Conservation (phyloP, 2,329 filamentous ascomycete genomes). For the Aspergillus fructus region DNA sequence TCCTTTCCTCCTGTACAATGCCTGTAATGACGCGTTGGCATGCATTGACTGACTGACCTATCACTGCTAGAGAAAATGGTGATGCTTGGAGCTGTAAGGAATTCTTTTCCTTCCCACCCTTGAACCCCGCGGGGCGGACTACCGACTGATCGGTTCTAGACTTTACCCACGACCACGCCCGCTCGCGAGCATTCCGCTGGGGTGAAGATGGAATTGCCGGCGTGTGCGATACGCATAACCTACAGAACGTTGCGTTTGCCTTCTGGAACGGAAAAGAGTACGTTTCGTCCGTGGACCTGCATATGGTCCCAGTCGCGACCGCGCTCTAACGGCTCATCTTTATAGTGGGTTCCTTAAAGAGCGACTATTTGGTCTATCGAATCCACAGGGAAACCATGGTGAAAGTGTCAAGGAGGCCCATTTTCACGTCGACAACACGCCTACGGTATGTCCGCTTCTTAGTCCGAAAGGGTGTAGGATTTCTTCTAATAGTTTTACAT, state of each 20-base stretch:
- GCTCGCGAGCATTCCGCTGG: slow-evolving; percentile 88
- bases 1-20: not conserved
- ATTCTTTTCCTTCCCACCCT: not conserved
- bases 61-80: slow-evolving; percentile 64
- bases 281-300: slow-evolving; percentile 26
- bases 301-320: not conserved
- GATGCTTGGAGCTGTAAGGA: slow-evolving; percentile 92
- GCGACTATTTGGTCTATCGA: slow-evolving; percentile 89
- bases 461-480: not conserved
- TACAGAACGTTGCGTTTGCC: slow-evolving; percentile 89
- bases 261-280: slow-evolving; percentile 99
- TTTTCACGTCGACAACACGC: slow-evolving; percentile 94
- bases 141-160: slow-evolving; percentile 52
- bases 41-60: slow-evolving; percentile 1
- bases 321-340: slow-evolving; percentile 7
- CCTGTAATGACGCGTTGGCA: not conserved
- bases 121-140: slow-evolving; percentile 4
- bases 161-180: slow-evolving; percentile 89
- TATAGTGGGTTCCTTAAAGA: slow-evolving; percentile 87
- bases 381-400: slow-evolving; percentile 95
- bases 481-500: slow-evolving; percentile 9
- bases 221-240: slow-evolving; percentile 87
- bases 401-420: slow-evolving; percentile 96
- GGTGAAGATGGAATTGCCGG: slow-evolving; percentile 96
- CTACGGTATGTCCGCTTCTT: slow-evolving; percentile 52